These are phyloP conservation scores for Vicia sativa DNA, from an alignment of 306 rosid species.

Conservation along the genomic window DNA sequence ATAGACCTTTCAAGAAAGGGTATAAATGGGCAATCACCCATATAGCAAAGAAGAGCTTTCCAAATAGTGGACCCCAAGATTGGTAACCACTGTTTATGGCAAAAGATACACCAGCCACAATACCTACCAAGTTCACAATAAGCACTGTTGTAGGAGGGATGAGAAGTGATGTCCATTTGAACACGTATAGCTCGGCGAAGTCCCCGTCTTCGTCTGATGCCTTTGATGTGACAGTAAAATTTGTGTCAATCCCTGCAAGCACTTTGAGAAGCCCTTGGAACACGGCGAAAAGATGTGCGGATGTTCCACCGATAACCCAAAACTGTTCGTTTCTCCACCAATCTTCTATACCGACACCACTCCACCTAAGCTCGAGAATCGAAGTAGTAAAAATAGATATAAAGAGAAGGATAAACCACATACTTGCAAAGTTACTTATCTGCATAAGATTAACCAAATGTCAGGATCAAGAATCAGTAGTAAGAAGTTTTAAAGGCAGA, in stretches of 20 bases:
- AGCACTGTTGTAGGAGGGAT: slow-evolving; percentile 94
- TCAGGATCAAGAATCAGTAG: slow-evolving; percentile 11
- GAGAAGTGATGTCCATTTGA: slow-evolving; percentile 94
- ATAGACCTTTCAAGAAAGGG: slow-evolving; percentile 93
- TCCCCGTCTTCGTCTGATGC: slow-evolving; percentile 92
- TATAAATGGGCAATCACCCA: slow-evolving; percentile 96
- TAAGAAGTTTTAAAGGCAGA: background rate
- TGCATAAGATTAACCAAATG: slow-evolving; percentile 44
- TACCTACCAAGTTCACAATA: slow-evolving; percentile 74
- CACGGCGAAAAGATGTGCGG: slow-evolving; percentile 96
- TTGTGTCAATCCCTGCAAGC: slow-evolving; percentile 92
- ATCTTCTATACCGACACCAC: slow-evolving; percentile 96
- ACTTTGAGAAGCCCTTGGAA: slow-evolving; percentile 96
- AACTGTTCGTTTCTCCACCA: slow-evolving; percentile 99
- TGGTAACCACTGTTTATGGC: slow-evolving; percentile 93
- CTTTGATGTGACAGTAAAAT: slow-evolving; percentile 93
- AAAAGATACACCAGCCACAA: slow-evolving; percentile 89
- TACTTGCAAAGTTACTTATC: slow-evolving; percentile 98
- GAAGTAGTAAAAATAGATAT: slow-evolving; percentile 88
- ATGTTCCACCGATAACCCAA: slow-evolving; percentile 99
- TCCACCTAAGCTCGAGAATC: slow-evolving; percentile 99
- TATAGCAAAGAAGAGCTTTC: slow-evolving; percentile 80
- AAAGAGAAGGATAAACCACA: slow-evolving; percentile 97
- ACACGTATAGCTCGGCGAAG: slow-evolving; percentile 85
- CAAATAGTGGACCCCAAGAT: slow-evolving; percentile 94